Percentiles rank a stretch among this genome's conserved stretches.
Evolutionary conservation across 2,329 filamentous ascomycete genomes (phyloP).

Genomic region (Penicillium sp.): DNA sequence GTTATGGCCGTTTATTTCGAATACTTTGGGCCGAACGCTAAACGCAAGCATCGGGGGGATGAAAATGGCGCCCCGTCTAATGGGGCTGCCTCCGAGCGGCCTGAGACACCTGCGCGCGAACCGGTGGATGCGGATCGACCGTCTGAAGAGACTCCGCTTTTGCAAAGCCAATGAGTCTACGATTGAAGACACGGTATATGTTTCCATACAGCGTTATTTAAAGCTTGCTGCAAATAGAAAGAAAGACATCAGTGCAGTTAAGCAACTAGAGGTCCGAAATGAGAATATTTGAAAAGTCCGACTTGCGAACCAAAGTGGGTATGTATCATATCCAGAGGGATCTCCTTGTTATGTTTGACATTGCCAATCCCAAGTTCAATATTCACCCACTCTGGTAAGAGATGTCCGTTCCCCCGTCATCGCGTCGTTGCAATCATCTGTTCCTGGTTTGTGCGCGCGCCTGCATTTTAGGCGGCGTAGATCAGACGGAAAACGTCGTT

Average conservation of each 20-base stretch:
- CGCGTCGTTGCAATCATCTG: conserved; percentile 22
- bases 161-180: conserved; percentile 31
- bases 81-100: conserved; percentile 9
- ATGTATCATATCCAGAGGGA: background rate
- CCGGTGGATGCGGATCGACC: conserved; percentile 25
- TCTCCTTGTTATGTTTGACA: background rate
- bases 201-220: background rate
- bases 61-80: conserved; percentile 18
- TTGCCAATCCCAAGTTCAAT: conserved; percentile 7
- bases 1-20: conserved; percentile 78
- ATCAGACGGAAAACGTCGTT: conserved; percentile 96
- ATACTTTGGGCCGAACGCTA: conserved; percentile 53
- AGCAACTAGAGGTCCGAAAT: background rate
- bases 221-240: background rate
- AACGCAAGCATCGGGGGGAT: conserved; percentile 26
- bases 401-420: conserved; percentile 15
- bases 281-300: background rate
- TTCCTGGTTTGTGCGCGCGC: background rate
- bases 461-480: conserved; percentile 52
- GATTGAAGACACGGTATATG: background rate
- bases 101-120: conserved; percentile 14
- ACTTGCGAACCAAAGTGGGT: conserved; percentile 1
- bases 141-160: conserved; percentile 41
- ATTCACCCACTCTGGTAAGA: conserved; percentile 4
- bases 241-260: background rate